These are phyloP conservation scores for Atkinsonella hypoxylon DNA, from an alignment of 2,329 filamentous ascomycete genomes.

Conservation along the genomic window DNA sequence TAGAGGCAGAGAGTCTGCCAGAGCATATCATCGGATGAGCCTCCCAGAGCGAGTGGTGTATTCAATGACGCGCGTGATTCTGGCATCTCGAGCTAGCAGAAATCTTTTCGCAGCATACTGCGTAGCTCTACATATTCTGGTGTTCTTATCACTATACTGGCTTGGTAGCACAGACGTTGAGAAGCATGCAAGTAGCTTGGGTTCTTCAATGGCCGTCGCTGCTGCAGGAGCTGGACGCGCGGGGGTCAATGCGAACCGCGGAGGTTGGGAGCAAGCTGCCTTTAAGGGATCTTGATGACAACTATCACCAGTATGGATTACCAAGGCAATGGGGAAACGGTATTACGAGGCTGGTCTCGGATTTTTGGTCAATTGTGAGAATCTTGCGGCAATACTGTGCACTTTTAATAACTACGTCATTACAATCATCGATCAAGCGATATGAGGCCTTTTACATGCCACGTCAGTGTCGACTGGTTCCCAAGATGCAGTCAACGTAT, in stretches of 20 bases:
- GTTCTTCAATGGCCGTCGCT: slow-evolving; percentile 33
- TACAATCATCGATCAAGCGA: too few relatives aligned
- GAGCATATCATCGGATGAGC: slow-evolving; percentile 88
- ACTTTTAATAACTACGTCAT: too few relatives aligned
- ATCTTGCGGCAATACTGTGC: too few relatives aligned
- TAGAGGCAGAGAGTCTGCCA: slow-evolving; percentile 78
- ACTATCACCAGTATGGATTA: not conserved
- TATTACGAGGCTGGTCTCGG: not conserved
- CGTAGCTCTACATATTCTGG: slow-evolving; percentile 72
- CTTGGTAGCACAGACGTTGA: slow-evolving; percentile 59
- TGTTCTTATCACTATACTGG: slow-evolving; percentile 81
- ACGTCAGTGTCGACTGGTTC: too few relatives aligned
- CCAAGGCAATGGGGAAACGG: not conserved
- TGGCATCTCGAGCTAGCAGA: slow-evolving; percentile 79
- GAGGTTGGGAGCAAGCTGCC: slow-evolving; percentile 53
- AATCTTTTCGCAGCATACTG: slow-evolving; percentile 93
- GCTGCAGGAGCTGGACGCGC: slow-evolving; percentile 23
- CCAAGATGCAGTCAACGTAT: too few relatives aligned
- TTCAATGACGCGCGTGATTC: slow-evolving; percentile 78
- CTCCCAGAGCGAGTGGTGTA: slow-evolving; percentile 83
- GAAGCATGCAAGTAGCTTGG: slow-evolving; percentile 44
- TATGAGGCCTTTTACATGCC: too few relatives aligned
- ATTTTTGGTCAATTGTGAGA: too few relatives aligned
- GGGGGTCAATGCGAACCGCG: slow-evolving; percentile 25
- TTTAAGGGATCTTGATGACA: slow-evolving; percentile 31